A percentile compares a stretch with the other conserved stretches of the same genome.
Conservation (phyloP, 768 basidiomycete species). For the Leccinum ochraceum region DNA sequence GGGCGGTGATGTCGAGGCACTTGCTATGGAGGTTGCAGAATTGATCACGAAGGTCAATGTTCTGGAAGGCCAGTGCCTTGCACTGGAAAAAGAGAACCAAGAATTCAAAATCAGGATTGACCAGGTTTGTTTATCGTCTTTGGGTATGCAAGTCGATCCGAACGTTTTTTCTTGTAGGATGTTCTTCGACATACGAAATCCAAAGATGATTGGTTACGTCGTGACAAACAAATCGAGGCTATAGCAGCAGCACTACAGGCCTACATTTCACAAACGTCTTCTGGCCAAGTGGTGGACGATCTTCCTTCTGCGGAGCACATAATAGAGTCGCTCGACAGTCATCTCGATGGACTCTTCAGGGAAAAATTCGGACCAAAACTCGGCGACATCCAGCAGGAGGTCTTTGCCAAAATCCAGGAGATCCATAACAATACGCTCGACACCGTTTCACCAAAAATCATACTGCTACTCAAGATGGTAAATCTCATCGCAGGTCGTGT, state of each 20-base stretch:
- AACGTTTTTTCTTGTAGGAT: conserved; percentile 13
- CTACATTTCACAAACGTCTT: conserved; percentile 31
- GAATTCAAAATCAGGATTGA: conserved; percentile 25
- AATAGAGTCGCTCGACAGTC: conserved; percentile 26
- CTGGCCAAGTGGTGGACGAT: conserved; percentile 9
- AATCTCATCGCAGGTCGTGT: conserved; percentile 31
- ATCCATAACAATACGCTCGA: conserved; percentile 23
- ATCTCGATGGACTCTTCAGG: conserved; percentile 28
- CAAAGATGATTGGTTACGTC: conserved; percentile 19
- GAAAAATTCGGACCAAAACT: conserved; percentile 25
- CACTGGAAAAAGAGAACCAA: conserved; percentile 31
- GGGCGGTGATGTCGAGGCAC: conserved; percentile 32
- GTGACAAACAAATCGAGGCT: conserved; percentile 31
- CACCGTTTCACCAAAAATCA: conserved; percentile 29
- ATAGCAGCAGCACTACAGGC: conserved; percentile 33
- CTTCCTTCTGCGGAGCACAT: conserved; percentile 34
- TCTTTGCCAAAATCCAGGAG: conserved; percentile 25
- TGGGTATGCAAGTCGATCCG: conserved; percentile 2
- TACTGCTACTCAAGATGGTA: conserved; percentile 32
- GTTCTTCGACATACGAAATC: conserved; percentile 9
- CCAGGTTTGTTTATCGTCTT: conserved; percentile 25
- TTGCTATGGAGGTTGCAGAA: conserved; percentile 34
- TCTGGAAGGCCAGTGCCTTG: conserved; percentile 22
- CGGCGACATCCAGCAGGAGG: conserved; percentile 24
- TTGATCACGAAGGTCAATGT: conserved; percentile 31